These are phyloP conservation scores for Aspergillus fumigatiaffinis DNA, from an alignment of 2,329 filamentous ascomycete genomes.

Conservation along the genomic window DNA sequence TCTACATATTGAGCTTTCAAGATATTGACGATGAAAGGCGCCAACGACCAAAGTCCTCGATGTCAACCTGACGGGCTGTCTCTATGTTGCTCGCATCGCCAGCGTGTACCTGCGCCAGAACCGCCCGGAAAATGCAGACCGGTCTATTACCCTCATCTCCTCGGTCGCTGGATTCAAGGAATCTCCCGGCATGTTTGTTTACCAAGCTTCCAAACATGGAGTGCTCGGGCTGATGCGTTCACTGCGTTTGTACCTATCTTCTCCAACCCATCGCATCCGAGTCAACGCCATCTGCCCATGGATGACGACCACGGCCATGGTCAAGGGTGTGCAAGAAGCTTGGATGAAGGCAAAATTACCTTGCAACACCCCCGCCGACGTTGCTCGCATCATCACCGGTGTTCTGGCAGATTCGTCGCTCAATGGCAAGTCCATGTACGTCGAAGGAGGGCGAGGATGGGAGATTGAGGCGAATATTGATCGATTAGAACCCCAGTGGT, in stretches of 20 bases:
- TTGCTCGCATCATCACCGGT: constrained; percentile 38
- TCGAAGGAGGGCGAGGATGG: constrained; percentile 43
- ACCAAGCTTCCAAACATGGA: constrained; percentile 49
- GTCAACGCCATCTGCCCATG: constrained; percentile 46
- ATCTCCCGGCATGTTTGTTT: constrained; percentile 46
- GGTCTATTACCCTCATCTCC: constrained; percentile 43
- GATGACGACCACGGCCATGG: constrained; percentile 39
- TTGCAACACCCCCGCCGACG: constrained; percentile 37
- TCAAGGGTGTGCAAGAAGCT: constrained; percentile 31
- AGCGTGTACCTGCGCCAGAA: constrained; percentile 48
- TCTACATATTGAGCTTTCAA: neutral
- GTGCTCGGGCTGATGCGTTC: constrained; percentile 49
- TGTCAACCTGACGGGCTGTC: constrained; percentile 46
- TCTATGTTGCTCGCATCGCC: constrained; percentile 49
- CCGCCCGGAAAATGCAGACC: constrained; percentile 29
- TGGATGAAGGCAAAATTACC: constrained; percentile 40
- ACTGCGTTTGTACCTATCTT: constrained; percentile 34
- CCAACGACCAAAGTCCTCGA: constrained; percentile 40
- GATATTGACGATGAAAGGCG: constrained; percentile 1
- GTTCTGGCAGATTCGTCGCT: constrained; percentile 32
- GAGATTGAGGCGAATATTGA: constrained; percentile 43
- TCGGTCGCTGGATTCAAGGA: constrained; percentile 49
- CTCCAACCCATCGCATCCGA: constrained; percentile 36
- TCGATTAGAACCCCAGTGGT: constrained; percentile 40
- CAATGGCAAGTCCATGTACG: constrained; percentile 41